Evolutionary conservation across 140 eudicot species (phyloP), one percentile per base, ranked within the genome.

Genomic region (Flaveria floridana): DNA sequence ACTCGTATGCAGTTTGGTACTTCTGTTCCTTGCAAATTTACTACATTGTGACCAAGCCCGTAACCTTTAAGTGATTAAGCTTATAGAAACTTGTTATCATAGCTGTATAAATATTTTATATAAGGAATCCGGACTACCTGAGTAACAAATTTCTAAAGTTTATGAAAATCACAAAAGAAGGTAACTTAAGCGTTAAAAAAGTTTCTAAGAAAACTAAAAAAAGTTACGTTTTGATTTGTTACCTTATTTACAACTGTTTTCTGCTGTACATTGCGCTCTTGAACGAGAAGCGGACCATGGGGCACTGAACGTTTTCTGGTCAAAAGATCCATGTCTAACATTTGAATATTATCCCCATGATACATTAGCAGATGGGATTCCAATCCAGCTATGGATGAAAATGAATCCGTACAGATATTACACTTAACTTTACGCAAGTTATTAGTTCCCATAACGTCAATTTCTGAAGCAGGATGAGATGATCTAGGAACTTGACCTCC

Each of bases 401-500:
- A 59, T 7, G 78, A 42, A 73, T 42, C 70, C 48, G 4, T 73
- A 23, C 70, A 73, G 25, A 37, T 28, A 39, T 58, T 20, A 42
- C 69, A 73, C 44, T 73, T 48, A 7, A 61, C 62, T 15, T 61
- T 25, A 26, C 10, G 18, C 47, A 63, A 5, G 41, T 50, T 57
- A 30, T 65, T 44, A 16, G 48, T 76, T 51, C 16, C 65, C 81
- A 57, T 5, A 16, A 58, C 12, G 6, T 68, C 15, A 13, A 6
- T 23, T 57, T 68, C 15, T 30, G 61, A 23, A 10, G 41, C 76
- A 23, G 39, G 63, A 58, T 20, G 7, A 42, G 75, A 53, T 18
- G 81, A 77, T 69, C 28, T 28, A 6, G 59, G 51, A 77, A 68
- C 70, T 26, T 0, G 21, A 16, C 26, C 51, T 25, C 51, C 70